These are phyloP conservation scores for Aspergillus sp. DNA, from an alignment of 2,329 filamentous ascomycete genomes.

Conservation along the genomic window DNA sequence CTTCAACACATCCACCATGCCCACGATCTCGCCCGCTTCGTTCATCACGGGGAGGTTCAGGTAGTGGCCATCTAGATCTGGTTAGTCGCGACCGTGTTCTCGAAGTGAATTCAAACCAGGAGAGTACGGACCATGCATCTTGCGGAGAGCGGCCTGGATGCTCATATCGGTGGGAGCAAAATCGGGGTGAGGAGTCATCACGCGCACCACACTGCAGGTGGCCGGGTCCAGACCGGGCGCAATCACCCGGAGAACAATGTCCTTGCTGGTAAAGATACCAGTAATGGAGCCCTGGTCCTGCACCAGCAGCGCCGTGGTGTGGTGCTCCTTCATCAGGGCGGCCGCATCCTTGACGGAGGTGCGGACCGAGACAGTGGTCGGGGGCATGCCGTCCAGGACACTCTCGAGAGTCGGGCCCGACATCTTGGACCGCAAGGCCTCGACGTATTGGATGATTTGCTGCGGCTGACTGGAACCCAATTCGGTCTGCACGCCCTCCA, in stretches of 20 bases:
- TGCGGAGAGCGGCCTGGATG: slow-evolving; percentile 93
- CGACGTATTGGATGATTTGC: slow-evolving; percentile 98
- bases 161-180: slow-evolving; percentile 99
- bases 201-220: slow-evolving; percentile 94
- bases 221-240: slow-evolving; percentile 90
- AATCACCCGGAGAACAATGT: slow-evolving; percentile 96
- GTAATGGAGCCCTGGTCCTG: slow-evolving; percentile 97
- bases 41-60: slow-evolving; percentile 99
- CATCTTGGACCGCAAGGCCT: slow-evolving; percentile 94
- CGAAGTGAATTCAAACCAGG: neutral
- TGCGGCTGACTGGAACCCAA: slow-evolving; percentile 93
- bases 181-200: slow-evolving; percentile 98
- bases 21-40: slow-evolving; percentile 92
- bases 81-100: neutral
- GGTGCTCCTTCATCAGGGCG: slow-evolving; percentile 96
- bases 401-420: slow-evolving; percentile 94
- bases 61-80: slow-evolving; percentile 81
- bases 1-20: slow-evolving; percentile 98
- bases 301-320: slow-evolving; percentile 92
- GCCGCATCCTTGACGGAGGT: slow-evolving; percentile 97
- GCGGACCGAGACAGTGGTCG: slow-evolving; percentile 90
- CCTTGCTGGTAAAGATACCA: slow-evolving; percentile 99
- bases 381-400: slow-evolving; percentile 86
- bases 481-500: slow-evolving; percentile 97
- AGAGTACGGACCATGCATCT: slow-evolving; percentile 85